These are phyloP conservation scores for Arthrobotrys sphaeroides DNA, from an alignment of 2,329 filamentous ascomycete species.

Conservation along the genomic window DNA sequence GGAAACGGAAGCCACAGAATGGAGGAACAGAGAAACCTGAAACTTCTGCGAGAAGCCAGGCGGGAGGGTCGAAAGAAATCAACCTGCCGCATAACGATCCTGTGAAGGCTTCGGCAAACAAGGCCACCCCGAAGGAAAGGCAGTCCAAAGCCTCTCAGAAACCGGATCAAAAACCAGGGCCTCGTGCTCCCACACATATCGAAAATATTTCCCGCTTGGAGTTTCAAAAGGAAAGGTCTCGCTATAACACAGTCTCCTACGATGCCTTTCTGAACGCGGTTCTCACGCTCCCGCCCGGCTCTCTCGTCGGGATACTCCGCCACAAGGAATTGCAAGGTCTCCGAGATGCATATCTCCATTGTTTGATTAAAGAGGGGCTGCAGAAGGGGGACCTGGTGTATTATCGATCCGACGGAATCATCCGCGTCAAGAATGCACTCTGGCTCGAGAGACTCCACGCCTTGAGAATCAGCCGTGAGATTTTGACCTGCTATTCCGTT, in stretches of 20 bases:
- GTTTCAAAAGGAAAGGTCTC: not conserved
- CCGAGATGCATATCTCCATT: conserved; percentile 23
- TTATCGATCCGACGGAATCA: not conserved
- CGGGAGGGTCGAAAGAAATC: too few species aligned
- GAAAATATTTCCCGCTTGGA: not conserved
- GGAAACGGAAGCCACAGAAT: too few species aligned
- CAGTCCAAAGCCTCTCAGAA: too few species aligned
- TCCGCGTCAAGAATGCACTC: not conserved
- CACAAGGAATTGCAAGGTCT: not conserved
- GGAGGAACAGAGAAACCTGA: too few species aligned
- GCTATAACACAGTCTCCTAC: not conserved
- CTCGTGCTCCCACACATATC: not conserved
- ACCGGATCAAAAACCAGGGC: not conserved
- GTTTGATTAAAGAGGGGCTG: conserved; percentile 12
- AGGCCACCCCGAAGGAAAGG: not conserved
- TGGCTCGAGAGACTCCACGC: not conserved
- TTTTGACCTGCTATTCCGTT: conserved; percentile 3
- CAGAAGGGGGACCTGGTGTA: conserved; percentile 1
- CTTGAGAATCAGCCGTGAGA: not conserved
- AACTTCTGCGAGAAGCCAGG: too few species aligned
- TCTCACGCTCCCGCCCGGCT: not conserved
- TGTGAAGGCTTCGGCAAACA: too few species aligned
- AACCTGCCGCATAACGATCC: too few species aligned
- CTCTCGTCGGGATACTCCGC: not conserved
- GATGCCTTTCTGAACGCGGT: conserved; percentile 23